Conservation (phyloP, 1,284 basidiomycete genomes). For the Papiliotrema flavescens region DNA sequence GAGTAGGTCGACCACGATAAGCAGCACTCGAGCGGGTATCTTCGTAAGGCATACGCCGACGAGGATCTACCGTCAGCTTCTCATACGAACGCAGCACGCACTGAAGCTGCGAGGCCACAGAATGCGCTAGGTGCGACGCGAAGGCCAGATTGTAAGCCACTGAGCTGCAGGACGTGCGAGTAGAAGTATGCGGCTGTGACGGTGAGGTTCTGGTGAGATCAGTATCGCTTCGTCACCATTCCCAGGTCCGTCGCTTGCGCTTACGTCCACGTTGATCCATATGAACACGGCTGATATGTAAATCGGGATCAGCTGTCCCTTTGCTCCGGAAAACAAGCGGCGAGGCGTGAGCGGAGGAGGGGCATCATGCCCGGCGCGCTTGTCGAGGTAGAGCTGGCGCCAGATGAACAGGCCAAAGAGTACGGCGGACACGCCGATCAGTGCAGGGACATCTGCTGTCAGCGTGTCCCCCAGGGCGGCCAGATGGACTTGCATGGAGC, state of each 20-base stretch:
- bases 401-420: not conserved
- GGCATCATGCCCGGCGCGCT: not conserved
- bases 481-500: not conserved
- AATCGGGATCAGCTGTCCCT: slow-evolving; percentile 3
- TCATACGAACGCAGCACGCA: not conserved
- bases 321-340: not conserved
- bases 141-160: slow-evolving; percentile 2
- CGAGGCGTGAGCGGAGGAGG: not conserved
- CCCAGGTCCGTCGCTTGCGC: not conserved
- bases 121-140: slow-evolving; percentile 6
- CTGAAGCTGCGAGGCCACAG: slow-evolving; percentile 2
- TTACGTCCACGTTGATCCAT: slow-evolving; percentile 3
- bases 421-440: not conserved
- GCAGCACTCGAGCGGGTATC: slow-evolving; percentile 5
- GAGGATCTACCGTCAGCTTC: not conserved
- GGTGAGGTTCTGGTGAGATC: slow-evolving; percentile 1
- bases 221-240: too few species aligned
- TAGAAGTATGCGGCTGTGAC: slow-evolving; percentile 7
- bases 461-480: not conserved
- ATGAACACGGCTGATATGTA: slow-evolving; percentile 5
- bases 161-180: slow-evolving; percentile 3
- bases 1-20: slow-evolving; percentile 1
- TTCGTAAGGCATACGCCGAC: not conserved
- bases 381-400: not conserved
- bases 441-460: not conserved